phyloP scores from a whole-genome alignment of 192 early-diverging fungal species.

The Podila minutissima region DNA sequence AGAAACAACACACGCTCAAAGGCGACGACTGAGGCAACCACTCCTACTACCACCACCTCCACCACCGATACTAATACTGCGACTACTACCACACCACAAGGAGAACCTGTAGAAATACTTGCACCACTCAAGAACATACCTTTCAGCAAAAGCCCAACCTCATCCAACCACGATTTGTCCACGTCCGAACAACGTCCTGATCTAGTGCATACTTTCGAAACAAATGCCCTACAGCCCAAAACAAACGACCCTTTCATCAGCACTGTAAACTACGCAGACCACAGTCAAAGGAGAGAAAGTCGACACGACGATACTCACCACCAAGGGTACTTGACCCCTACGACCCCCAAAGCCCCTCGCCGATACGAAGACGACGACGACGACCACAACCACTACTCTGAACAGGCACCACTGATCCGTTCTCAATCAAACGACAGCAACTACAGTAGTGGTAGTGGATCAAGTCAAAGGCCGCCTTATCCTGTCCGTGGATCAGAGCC shows the following conservation, averaged over 20 bases:
- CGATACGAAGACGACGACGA: slow-evolving; percentile 39
- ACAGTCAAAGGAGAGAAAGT: not conserved
- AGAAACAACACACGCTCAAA: slow-evolving; percentile 15
- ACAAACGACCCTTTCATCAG: not conserved
- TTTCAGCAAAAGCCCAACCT: not conserved
- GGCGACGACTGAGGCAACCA: not conserved
- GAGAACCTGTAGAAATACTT: not conserved
- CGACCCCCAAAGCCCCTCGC: slow-evolving; percentile 8
- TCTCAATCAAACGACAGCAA: slow-evolving; percentile 5
- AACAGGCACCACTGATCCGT: slow-evolving; percentile 24
- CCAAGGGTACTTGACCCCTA: not conserved
- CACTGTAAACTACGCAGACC: not conserved
- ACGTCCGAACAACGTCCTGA: no score
- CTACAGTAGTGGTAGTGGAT: slow-evolving; percentile 8
- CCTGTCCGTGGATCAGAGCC: not conserved
- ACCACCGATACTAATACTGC: not conserved
- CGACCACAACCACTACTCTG: slow-evolving; percentile 6
- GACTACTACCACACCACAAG: not conserved
- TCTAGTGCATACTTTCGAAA: no score
- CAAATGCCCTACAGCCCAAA: no score
- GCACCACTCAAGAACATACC: not conserved
- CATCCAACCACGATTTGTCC: not conserved
- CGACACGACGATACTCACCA: not conserved
- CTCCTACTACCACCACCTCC: not conserved
- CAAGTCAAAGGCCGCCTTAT: not conserved